Evolutionary conservation across 768 basidiomycete species (phyloP), one percentile per base, ranked within the genome.

Genomic region (Lactarius vividus): DNA sequence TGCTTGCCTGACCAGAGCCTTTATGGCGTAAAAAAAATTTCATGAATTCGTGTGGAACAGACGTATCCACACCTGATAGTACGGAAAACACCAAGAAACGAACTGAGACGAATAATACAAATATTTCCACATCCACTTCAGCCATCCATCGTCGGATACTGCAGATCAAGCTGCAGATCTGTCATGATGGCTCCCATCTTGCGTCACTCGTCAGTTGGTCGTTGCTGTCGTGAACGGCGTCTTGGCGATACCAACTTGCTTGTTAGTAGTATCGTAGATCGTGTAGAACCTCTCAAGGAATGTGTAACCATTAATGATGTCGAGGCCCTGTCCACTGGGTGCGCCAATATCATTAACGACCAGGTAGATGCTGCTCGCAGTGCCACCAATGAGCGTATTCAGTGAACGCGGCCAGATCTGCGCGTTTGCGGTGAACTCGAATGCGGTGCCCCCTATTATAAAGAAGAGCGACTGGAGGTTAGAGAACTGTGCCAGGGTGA

Each of bases 381-480:
- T 57, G 16, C 77, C 77, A 29, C 76, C 77, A 26, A 78, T 71
- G 8, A 55, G 66, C 16, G 64, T 69, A 69, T 78, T 78, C 9
- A 78, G 72, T 15, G 71, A 53, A 46, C 74, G 74, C 15, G 73
- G 74, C 66, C 66, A 74, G 64, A 75, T 74, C 61, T 75, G 75
- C 20, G 71, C 75, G 64, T 75, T 74, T 15, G 80, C 73, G 4
- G 76, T 81, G 61, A 82, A 73, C 65, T 78, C 75, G 57, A 72
- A 78, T 3, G 77, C 69, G 69, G 84, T 84, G 40, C 80, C 79
- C 59, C 79, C 79, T 62, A 85, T 79, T 64, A 75, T 77, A 76
- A 90, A 88, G 77, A 82, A 77, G 68, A 89, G 75, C 72, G 80
- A 83, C 75, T 87, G 68, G 57, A 91, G 76, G 59, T 74, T 78